Percentiles rank a stretch among this genome's conserved stretches.
phyloP scores from a whole-genome alignment of 2,329 filamentous ascomycete species.

The Pyricularia pennisetigena region DNA sequence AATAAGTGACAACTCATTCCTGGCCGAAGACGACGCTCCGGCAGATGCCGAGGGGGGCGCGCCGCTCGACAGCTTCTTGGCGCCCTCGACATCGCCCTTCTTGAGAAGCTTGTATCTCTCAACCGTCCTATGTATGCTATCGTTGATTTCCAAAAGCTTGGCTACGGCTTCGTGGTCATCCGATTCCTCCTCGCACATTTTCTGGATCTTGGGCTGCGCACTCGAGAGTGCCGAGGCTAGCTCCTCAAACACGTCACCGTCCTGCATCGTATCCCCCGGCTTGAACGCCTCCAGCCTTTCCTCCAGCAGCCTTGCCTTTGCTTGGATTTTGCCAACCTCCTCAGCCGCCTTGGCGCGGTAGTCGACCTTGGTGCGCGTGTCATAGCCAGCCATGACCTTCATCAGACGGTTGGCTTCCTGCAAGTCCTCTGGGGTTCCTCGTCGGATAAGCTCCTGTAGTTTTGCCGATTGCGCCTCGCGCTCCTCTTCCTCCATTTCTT shows the following conservation, averaged over 20 bases:
- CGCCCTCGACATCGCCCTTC: conserved; percentile 81
- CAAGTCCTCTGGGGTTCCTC: conserved; percentile 83
- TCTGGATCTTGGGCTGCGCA: conserved; percentile 97
- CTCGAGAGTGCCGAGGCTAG: conserved; percentile 80
- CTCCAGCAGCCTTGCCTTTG: conserved; percentile 85
- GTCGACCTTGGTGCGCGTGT: conserved; percentile 91
- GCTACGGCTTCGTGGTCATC: conserved; percentile 94
- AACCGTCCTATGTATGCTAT: conserved; percentile 95
- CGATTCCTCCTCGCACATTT: conserved; percentile 98
- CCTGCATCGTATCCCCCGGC: conserved; percentile 66
- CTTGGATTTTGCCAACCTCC: conserved; percentile 88
- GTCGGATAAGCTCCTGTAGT: conserved; percentile 87
- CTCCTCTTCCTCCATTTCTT: conserved; percentile 98
- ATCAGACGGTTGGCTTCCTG: conserved; percentile 96
- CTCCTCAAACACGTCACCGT: conserved; percentile 67
- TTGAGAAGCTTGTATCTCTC: conserved; percentile 94
- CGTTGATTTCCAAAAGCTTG: conserved; percentile 93
- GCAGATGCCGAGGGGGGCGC: conserved; percentile 48
- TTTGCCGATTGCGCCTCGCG: conserved; percentile 94
- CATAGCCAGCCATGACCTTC: conserved; percentile 98
- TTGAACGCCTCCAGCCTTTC: conserved; percentile 83
- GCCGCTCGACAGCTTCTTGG: conserved; percentile 74
- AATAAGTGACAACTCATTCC: conserved; percentile 79
- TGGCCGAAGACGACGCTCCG: conserved; percentile 38
- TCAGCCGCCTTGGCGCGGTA: conserved; percentile 96